phyloP scores from a whole-genome alignment of 2,329 filamentous ascomycete species.

The Parastagonospora avenae region DNA sequence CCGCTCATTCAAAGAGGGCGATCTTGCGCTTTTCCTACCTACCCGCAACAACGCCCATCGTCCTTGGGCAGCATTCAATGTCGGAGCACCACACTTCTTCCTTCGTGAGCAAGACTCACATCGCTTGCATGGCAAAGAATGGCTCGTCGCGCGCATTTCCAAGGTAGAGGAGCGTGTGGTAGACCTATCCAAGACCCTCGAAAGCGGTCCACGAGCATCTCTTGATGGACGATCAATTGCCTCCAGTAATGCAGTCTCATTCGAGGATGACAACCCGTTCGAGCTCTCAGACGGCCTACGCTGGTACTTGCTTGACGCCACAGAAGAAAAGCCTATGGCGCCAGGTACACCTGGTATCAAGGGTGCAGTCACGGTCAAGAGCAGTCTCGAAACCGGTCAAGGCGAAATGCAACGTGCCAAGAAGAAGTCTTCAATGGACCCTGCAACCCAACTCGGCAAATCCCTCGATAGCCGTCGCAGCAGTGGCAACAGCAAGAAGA shows the following conservation, averaged over 20 bases:
- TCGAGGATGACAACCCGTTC: conserved; percentile 94
- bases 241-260: conserved; percentile 59
- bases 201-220: conserved; percentile 50
- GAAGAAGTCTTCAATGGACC: conserved; percentile 51
- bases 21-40: conserved; percentile 90
- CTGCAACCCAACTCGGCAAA: conserved; percentile 67
- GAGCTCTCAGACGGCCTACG: conserved; percentile 91
- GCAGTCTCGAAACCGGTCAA: conserved; percentile 83
- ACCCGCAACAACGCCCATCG: conserved; percentile 93
- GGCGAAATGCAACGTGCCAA: conserved; percentile 63
- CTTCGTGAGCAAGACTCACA: conserved; percentile 90
- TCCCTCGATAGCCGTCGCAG: conserved; percentile 90
- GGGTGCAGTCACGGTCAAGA: conserved; percentile 88
- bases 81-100: conserved; percentile 96
- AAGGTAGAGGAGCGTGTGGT: conserved; percentile 93
- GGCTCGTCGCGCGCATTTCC: conserved; percentile 93
- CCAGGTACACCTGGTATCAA: conserved; percentile 85
- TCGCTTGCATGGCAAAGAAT: conserved; percentile 82
- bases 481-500: conserved; percentile 83
- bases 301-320: conserved; percentile 94
- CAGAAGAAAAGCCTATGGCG: conserved; percentile 85
- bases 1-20: conserved; percentile 93
- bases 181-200: conserved; percentile 81
- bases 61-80: conserved; percentile 98
- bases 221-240: conserved; percentile 53